phyloP scores from a whole-genome alignment of 2,329 filamentous ascomycete species.

The Sclerotinia nivalis region DNA sequence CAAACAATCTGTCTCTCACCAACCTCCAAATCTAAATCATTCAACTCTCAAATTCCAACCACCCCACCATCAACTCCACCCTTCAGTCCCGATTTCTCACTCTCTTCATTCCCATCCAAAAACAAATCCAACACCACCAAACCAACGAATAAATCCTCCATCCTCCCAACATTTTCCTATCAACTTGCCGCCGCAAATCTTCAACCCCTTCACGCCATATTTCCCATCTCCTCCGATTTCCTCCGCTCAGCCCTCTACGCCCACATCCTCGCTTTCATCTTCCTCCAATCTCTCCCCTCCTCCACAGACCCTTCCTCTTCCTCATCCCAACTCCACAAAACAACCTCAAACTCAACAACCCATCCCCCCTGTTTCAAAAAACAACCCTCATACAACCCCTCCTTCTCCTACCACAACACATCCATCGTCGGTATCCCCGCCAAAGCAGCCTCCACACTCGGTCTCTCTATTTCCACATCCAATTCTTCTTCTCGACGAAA shows the following conservation, averaged over 20 bases:
- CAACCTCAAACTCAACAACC: not conserved
- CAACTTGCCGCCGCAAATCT: constrained; percentile 27
- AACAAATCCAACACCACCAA: not conserved
- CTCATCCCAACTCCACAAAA: constrained; percentile 16
- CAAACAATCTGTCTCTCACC: constrained; percentile 19
- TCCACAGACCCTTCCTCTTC: not conserved
- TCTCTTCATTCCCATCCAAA: not conserved
- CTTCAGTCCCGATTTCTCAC: not conserved
- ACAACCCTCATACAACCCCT: not conserved
- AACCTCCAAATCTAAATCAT: not conserved
- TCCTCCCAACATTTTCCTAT: constrained; percentile 5
- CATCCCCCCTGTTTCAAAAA: not conserved
- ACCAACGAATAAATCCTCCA: not conserved
- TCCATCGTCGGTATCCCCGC: constrained; percentile 23
- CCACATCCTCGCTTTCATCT: constrained; percentile 36
- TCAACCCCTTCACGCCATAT: constrained; percentile 33
- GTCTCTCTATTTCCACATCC: constrained; percentile 12
- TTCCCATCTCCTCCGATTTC: constrained; percentile 31
- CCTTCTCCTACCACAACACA: not conserved
- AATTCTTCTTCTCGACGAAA: not conserved
- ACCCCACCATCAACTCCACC: constrained; percentile 11
- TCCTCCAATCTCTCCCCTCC: constrained; percentile 26
- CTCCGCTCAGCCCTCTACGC: constrained; percentile 36
- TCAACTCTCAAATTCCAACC: not conserved
- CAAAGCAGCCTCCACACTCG: constrained; percentile 28